phyloP scores from a whole-genome alignment of 768 basidiomycete species.

The Chalciporus pseudorubinellus region DNA sequence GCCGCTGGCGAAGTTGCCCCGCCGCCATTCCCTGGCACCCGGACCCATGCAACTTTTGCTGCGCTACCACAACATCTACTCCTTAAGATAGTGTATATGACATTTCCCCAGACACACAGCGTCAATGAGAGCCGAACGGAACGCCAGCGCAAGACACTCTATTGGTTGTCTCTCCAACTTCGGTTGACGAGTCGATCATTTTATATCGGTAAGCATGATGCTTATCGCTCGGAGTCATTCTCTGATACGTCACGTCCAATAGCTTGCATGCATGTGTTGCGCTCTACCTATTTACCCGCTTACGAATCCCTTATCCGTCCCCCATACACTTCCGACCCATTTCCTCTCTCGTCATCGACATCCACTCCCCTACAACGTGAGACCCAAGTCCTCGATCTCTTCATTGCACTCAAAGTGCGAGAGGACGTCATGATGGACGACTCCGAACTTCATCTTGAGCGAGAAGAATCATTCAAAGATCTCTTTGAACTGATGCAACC shows the following conservation, averaged over 20 bases:
- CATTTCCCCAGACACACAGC: constrained; percentile 53
- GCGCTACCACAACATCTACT: constrained; percentile 61
- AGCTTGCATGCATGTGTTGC: constrained; percentile 82
- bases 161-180: constrained; percentile 65
- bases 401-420: constrained; percentile 75
- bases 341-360: constrained; percentile 47
- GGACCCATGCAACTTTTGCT: constrained; percentile 20
- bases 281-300: constrained; percentile 67
- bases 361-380: constrained; percentile 56
- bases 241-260: not conserved
- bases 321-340: constrained; percentile 78
- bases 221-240: not conserved
- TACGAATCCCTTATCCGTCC: constrained; percentile 61
- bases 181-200: constrained; percentile 64
- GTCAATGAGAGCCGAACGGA: constrained; percentile 41
- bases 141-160: constrained; percentile 62
- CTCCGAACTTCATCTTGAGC: constrained; percentile 68
- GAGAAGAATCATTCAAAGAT: constrained; percentile 75
- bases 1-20: constrained; percentile 23
- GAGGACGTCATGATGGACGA: constrained; percentile 80
- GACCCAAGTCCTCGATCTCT: constrained; percentile 70
- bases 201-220: constrained; percentile 51
- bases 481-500: constrained; percentile 78
- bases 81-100: constrained; percentile 64
- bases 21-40: constrained; percentile 35